A percentile compares a stretch with the other conserved stretches of the same genome.
Evolutionary conservation across 805 yeast genomes (phyloP).

Genomic region (Danielia reshetovae): DNA sequence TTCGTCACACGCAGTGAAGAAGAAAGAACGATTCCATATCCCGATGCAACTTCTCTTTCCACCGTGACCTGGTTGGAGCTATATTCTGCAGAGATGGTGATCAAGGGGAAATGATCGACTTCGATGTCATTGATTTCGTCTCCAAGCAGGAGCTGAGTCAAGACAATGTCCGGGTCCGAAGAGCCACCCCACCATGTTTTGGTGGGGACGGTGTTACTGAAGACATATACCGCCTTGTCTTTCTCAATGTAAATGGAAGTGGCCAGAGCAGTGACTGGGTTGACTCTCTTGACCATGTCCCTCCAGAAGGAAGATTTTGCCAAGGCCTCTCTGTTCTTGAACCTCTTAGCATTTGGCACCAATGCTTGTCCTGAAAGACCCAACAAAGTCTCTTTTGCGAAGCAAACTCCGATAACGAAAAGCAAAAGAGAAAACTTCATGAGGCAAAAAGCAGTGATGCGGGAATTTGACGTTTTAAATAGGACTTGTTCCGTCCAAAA

Average conservation of each 20-base stretch:
- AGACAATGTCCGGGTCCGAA: background rate
- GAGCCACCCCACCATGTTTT: too few relatives aligned
- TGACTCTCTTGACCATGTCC: conserved; percentile 3
- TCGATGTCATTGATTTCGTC: background rate
- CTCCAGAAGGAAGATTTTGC: conserved; percentile 11
- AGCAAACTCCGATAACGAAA: too few relatives aligned
- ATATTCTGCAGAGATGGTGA: conserved; percentile 2
- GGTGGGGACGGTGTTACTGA: background rate
- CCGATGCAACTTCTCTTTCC: conserved; percentile 1
- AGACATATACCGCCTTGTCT: background rate
- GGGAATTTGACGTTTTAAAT: too few relatives aligned
- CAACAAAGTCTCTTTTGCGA: too few relatives aligned
- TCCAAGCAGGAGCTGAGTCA: conserved; percentile 1
- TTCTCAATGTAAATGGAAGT: conserved; percentile 7
- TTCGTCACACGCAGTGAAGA: background rate
- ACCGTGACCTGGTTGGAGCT: background rate
- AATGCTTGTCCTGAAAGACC: too few relatives aligned
- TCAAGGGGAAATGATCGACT: background rate
- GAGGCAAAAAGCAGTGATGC: too few relatives aligned
- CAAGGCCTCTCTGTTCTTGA: conserved; percentile 5
- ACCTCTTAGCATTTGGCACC: background rate
- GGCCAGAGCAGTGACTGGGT: conserved; percentile 1
- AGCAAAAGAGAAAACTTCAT: too few relatives aligned
- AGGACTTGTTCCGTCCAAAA: too few relatives aligned
- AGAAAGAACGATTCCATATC: conserved; percentile 1